A percentile compares a stretch with the other conserved stretches of the same genome.
Conservation (phyloP, 78 protist genomes). For the Speleostelium caveatum region DNA sequence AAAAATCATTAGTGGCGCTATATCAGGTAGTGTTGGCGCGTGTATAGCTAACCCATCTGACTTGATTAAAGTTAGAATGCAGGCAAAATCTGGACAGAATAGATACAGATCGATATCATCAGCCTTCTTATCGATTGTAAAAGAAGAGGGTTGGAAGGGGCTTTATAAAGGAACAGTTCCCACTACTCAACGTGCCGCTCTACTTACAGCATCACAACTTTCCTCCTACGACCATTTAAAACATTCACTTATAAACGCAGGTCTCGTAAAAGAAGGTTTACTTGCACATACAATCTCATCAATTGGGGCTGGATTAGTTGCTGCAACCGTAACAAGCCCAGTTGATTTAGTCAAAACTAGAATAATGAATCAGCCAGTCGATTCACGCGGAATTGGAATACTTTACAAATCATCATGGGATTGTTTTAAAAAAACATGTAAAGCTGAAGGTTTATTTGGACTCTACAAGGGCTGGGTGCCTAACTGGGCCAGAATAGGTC, state of each 20-base stretch:
- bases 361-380: slow-evolving; percentile 79
- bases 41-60: slow-evolving; percentile 83
- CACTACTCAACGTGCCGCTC: slow-evolving; percentile 74
- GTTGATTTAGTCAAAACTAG: slow-evolving; percentile 79
- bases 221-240: slow-evolving; percentile 78
- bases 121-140: slow-evolving; percentile 44
- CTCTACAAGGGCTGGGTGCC: slow-evolving; percentile 81
- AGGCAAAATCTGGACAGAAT: slow-evolving; percentile 35
- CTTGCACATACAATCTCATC: slow-evolving; percentile 29
- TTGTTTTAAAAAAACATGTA: slow-evolving; percentile 60
- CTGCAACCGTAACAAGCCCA: slow-evolving; percentile 50
- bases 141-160: slow-evolving; percentile 55
- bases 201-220: slow-evolving; percentile 77
- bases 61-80: slow-evolving; percentile 82
- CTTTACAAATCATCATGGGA: slow-evolving; percentile 55
- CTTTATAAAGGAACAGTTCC: slow-evolving; percentile 73
- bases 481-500: slow-evolving; percentile 71
- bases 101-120: slow-evolving; percentile 31
- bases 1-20: slow-evolving; percentile 58
- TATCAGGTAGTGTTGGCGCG: slow-evolving; percentile 74
- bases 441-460: slow-evolving; percentile 73
- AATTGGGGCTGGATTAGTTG: slow-evolving; percentile 80
- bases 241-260: slow-evolving; percentile 12
- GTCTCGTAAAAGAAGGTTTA: slow-evolving; percentile 31
- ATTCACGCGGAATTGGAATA: slow-evolving; percentile 8